These are phyloP conservation scores for Scedosporium minutisporum DNA, from an alignment of 2,329 filamentous ascomycete genomes.

Conservation along the genomic window DNA sequence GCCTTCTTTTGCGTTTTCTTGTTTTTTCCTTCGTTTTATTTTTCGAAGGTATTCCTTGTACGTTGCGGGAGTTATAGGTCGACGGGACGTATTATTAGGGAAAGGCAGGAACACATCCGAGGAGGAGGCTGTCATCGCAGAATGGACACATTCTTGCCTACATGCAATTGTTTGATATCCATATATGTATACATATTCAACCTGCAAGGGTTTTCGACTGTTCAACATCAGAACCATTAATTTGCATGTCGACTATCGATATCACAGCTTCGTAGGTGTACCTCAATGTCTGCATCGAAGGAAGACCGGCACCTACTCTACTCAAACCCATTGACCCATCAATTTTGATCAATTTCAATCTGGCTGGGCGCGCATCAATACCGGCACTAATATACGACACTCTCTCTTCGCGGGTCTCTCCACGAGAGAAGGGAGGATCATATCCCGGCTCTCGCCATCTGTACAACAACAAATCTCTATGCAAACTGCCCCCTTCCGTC, in stretches of 20 bases:
- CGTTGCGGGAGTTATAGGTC: background rate
- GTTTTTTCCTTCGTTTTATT: background rate
- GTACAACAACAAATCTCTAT: background rate
- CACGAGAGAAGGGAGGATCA: background rate
- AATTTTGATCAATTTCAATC: no score
- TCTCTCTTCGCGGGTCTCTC: background rate
- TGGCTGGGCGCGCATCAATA: background rate
- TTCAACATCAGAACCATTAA: background rate
- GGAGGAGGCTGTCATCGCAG: background rate
- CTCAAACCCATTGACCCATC: no score
- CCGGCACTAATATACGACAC: background rate
- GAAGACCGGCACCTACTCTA: no score
- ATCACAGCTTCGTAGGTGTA: background rate
- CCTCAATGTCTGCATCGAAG: no score
- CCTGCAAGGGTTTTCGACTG: background rate
- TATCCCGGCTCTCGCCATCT: background rate
- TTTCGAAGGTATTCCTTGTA: background rate
- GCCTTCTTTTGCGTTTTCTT: background rate
- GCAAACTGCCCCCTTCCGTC: background rate
- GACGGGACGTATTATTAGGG: background rate
- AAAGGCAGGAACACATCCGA: background rate
- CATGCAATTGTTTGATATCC: background rate
- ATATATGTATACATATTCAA: background rate
- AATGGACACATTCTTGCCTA: background rate
- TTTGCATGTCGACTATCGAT: background rate